Base-by-base conservation (phyloP, 2,329 filamentous ascomycete species). In the Amylocarpus encephaloides region DNA sequence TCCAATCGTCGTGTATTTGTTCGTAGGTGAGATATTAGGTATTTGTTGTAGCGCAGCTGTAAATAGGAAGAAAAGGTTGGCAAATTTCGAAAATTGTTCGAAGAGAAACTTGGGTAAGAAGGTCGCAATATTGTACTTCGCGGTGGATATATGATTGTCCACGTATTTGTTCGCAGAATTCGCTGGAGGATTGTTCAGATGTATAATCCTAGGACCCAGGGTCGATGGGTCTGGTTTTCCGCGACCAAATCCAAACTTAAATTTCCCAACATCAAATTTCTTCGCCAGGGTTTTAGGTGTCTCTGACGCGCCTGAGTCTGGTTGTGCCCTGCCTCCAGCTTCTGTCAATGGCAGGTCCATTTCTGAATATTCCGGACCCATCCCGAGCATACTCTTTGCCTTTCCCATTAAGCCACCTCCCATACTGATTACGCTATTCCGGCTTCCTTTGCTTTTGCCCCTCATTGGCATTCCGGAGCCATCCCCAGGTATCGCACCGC, bases 21-120 rank as follows among this genome's bases (percentile, higher is more conserved):
- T 97, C 9, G 93, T 98, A 6, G 94, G 93, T 32, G 91, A 95
- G 54, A 98, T 85, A 58, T 86, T 85, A 18, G 93, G 93, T 54
- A 98, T 95, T 68, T 98, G 93, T 73, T 98, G 93, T 41, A 98
- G 73, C 36, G 82, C 84, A 13, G 93, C 91, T 34, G 93, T 98
- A 70, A 98, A 97, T 67, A 98, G 80, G 86, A 98, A 98, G 76
- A 98, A 98, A 65, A 98, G 71, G 71, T 98, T 98, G 74, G 93
- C 93, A 70, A 96, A 95, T 75, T 96, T 98, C 54, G 91, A 96
- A 72, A 98, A 98, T 68, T 98, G 93, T 69, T 98, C 93, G 68
- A 92, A 90, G 50, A 98, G 76, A 71, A 98, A 98, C 70, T 98
- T 98, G 45, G 93, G 93, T 15, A 97, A 67, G 69, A 98, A 98